A percentile compares a stretch with the other conserved stretches of the same genome.
These are phyloP conservation scores for Jacaranda mimosifolia DNA, from an alignment of 257 asterid genomes.

Conservation along the genomic window DNA sequence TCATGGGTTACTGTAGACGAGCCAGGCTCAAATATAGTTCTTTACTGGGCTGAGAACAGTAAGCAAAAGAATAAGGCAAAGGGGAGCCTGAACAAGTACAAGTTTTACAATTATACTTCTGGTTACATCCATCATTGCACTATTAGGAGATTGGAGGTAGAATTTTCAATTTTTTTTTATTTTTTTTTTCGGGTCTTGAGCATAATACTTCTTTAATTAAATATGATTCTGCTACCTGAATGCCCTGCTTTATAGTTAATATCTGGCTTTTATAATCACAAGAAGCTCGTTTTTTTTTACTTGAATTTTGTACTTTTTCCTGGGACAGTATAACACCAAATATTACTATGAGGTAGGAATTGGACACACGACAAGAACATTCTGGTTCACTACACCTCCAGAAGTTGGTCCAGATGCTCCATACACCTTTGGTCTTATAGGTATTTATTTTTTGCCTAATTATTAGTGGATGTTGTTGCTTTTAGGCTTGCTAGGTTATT, in stretches of 20 bases:
- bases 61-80: slow-evolving; percentile 45
- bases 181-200: background rate
- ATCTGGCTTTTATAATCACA: background rate
- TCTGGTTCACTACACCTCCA: slow-evolving; percentile 90
- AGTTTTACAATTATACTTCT: slow-evolving; percentile 74
- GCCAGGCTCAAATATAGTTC: slow-evolving; percentile 66
- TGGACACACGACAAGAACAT: slow-evolving; percentile 59
- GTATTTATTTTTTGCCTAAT: slow-evolving; percentile 42
- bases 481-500: background rate
- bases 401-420: slow-evolving; percentile 86
- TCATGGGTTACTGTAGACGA: slow-evolving; percentile 90
- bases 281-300: slow-evolving; percentile 6
- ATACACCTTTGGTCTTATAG: slow-evolving; percentile 87
- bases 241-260: background rate
- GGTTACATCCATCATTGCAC: slow-evolving; percentile 85
- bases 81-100: slow-evolving; percentile 59
- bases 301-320: background rate
- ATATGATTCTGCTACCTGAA: background rate
- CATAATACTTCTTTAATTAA: no score
- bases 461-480: background rate
- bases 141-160: slow-evolving; percentile 63
- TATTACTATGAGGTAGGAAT: slow-evolving; percentile 80
- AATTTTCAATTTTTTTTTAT: background rate
- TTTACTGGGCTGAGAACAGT: slow-evolving; percentile 68
- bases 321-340: slow-evolving; percentile 71